These are phyloP conservation scores for Polysphondylium violaceum DNA, from an alignment of 78 protist genomes.

Conservation along the genomic window DNA sequence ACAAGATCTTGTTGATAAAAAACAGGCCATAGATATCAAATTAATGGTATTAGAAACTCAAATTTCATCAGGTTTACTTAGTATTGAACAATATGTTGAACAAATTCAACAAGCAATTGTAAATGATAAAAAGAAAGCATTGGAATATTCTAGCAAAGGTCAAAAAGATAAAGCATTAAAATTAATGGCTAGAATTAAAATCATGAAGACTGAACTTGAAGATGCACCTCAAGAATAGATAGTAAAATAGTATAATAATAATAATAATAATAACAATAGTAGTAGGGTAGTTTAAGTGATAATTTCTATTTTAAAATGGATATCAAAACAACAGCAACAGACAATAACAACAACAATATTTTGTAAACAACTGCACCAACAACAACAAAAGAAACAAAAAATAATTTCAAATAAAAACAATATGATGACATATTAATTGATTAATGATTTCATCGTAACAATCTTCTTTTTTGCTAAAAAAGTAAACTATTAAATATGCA, in stretches of 20 bases:
- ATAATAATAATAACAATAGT: not conserved
- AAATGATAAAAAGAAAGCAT: conserved; percentile 38
- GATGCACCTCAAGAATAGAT: conserved; percentile 5
- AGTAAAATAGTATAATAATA: not conserved
- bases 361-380: too few species aligned
- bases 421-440: too few species aligned
- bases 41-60: conserved; percentile 52
- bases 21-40: conserved; percentile 70
- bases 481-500: too few species aligned
- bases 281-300: too few species aligned
- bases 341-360: too few species aligned
- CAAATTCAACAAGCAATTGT: conserved; percentile 41
- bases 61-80: conserved; percentile 31
- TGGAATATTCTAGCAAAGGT: conserved; percentile 15
- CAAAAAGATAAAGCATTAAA: conserved; percentile 45
- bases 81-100: conserved; percentile 18
- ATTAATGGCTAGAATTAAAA: conserved; percentile 41
- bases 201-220: conserved; percentile 49
- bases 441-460: too few species aligned
- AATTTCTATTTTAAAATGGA: too few species aligned
- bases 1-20: conserved; percentile 53
- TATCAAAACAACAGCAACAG: too few species aligned
- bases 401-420: too few species aligned
- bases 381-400: too few species aligned
- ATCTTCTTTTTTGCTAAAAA: too few species aligned